These are phyloP conservation scores for Dacryopinax spathularia DNA, from an alignment of 768 basidiomycete species.

Conservation along the genomic window DNA sequence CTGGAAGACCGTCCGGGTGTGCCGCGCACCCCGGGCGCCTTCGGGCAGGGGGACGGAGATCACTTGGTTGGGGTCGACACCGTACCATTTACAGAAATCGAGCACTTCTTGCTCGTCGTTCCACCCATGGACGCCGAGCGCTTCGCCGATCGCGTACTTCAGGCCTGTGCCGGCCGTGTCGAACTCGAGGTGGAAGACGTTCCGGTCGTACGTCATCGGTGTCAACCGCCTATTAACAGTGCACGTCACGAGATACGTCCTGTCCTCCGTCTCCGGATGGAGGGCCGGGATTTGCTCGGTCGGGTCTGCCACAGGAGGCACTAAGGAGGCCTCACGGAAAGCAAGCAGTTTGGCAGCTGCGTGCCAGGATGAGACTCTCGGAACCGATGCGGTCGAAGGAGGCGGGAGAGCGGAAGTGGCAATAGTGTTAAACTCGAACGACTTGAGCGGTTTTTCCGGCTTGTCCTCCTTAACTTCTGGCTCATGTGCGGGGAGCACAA, in stretches of 20 bases:
- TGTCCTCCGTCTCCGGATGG: conserved; percentile 75
- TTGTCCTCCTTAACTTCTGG: conserved; percentile 24
- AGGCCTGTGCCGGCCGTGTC: conserved; percentile 82
- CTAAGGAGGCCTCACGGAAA: conserved; percentile 68
- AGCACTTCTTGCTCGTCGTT: conserved; percentile 79
- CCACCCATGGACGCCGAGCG: conserved; percentile 94
- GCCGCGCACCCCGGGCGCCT: conserved; percentile 29
- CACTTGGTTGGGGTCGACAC: conserved; percentile 61
- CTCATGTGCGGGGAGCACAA: conserved; percentile 30
- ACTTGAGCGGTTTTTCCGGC: conserved; percentile 29
- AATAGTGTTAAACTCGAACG: conserved; percentile 61
- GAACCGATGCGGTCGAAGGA: conserved; percentile 41
- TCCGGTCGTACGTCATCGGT: conserved; percentile 89
- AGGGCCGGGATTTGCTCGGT: conserved; percentile 48
- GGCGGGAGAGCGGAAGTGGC: conserved; percentile 37
- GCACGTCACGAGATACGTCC: conserved; percentile 86
- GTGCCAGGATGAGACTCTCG: conserved; percentile 59
- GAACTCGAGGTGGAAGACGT: conserved; percentile 98
- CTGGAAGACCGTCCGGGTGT: conserved; percentile 91
- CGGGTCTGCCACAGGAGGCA: conserved; percentile 24
- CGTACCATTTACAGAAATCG: conserved; percentile 87
- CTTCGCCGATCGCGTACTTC: conserved; percentile 92
- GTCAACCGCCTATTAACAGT: conserved; percentile 89
- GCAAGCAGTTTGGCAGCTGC: conserved; percentile 77
- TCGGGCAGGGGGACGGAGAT: conserved; percentile 62